Evolutionary conservation across 2,329 filamentous ascomycete genomes (phyloP).

Genomic region (Xylaria sp.): DNA sequence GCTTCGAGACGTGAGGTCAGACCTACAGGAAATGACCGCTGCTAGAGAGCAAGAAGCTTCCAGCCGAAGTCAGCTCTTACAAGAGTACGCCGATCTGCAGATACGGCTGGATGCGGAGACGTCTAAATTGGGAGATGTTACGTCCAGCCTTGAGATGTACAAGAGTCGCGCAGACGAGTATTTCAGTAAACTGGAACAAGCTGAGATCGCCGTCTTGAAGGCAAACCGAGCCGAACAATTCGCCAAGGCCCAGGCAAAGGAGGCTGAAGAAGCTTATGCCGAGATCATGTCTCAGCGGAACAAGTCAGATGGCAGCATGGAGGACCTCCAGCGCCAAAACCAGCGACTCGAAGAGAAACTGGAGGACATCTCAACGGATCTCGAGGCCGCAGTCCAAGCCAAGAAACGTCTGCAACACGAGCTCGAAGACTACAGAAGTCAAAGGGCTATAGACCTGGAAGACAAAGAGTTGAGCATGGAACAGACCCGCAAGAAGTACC

Average conservation of each 20-base stretch:
- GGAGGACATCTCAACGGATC: slow-evolving; percentile 90
- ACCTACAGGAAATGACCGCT: slow-evolving; percentile 81
- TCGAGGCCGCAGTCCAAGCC: slow-evolving; percentile 84
- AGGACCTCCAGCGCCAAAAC: slow-evolving; percentile 89
- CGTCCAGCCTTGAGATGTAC: slow-evolving; percentile 86
- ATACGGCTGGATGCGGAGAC: slow-evolving; percentile 91
- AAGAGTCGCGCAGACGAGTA: slow-evolving; percentile 95
- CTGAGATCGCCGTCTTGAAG: slow-evolving; percentile 94
- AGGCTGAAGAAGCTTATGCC: slow-evolving; percentile 91
- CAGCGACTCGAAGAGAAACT: slow-evolving; percentile 91
- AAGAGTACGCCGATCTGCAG: slow-evolving; percentile 93
- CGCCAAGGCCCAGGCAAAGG: slow-evolving; percentile 86
- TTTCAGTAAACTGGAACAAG: slow-evolving; percentile 96
- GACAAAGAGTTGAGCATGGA: slow-evolving; percentile 97
- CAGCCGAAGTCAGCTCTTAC: slow-evolving; percentile 87
- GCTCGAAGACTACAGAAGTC: slow-evolving; percentile 95
- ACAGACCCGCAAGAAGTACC: slow-evolving; percentile 97
- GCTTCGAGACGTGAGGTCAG: slow-evolving; percentile 83
- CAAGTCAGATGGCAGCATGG: slow-evolving; percentile 86
- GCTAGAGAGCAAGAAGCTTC: slow-evolving; percentile 87
- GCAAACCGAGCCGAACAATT: slow-evolving; percentile 93
- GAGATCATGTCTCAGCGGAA: slow-evolving; percentile 92
- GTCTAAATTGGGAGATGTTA: slow-evolving; percentile 85
- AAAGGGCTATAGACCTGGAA: slow-evolving; percentile 94
- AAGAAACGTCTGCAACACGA: slow-evolving; percentile 97